Evolutionary conservation across 306 rosid species (phyloP).

Genomic region (Myrica gale): DNA sequence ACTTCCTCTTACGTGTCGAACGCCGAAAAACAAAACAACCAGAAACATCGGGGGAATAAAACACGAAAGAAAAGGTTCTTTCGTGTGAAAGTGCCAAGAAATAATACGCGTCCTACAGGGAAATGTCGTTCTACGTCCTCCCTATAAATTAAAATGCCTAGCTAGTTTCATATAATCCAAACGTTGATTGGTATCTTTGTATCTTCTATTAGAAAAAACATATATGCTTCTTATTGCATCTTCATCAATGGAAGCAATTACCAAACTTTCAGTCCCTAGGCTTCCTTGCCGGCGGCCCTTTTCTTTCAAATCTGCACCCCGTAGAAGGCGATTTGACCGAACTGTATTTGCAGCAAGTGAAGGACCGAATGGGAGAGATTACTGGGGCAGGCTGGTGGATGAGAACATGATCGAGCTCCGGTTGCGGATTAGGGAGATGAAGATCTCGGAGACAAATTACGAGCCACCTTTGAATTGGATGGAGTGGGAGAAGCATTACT

Average conservation of each 20-base stretch:
- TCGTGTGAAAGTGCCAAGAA: neutral
- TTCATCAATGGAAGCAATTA: slow-evolving; percentile 28
- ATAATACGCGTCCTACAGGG: neutral
- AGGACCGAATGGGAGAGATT: neutral
- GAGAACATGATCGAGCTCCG: slow-evolving; percentile 38
- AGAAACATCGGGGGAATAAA: no score
- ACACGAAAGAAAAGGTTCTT: no score
- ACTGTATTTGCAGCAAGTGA: neutral
- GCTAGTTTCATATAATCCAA: neutral
- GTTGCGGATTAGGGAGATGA: slow-evolving; percentile 33
- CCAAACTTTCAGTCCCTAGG: slow-evolving; percentile 1
- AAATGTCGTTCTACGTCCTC: neutral
- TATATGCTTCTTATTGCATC: neutral
- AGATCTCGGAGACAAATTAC: slow-evolving; percentile 19
- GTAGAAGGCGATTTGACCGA: neutral
- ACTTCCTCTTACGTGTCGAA: no score
- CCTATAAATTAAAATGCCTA: neutral
- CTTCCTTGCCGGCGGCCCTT: slow-evolving; percentile 4
- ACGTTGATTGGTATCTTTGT: neutral
- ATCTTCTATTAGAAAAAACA: neutral
- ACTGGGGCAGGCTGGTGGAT: slow-evolving; percentile 26
- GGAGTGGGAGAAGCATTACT: slow-evolving; percentile 34
- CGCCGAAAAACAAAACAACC: no score
- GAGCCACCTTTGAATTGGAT: slow-evolving; percentile 23
- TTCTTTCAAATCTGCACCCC: neutral